Evolutionary conservation across 78 protist genomes (phyloP).

Genomic region (Speleostelium caveatum): DNA sequence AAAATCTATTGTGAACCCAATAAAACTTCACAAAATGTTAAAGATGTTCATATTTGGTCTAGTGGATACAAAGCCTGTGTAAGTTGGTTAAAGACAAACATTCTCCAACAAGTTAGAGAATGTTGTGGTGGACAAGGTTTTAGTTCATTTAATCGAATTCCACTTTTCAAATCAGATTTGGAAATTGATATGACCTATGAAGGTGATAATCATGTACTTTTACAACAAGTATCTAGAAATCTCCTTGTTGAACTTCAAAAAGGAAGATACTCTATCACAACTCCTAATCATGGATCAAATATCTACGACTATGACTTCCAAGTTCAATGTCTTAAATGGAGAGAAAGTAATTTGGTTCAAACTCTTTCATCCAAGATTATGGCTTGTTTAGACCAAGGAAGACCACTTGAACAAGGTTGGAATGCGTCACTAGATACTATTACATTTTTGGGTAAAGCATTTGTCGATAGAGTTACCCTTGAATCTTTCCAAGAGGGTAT

Average conservation of each 20-base stretch:
- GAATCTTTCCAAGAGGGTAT: conserved; percentile 58
- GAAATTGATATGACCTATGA: conserved; percentile 82
- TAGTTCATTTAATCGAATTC: conserved; percentile 67
- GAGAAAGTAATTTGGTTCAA: conserved; percentile 45
- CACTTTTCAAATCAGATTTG: conserved; percentile 33
- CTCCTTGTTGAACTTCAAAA: conserved; percentile 76
- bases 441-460: conserved; percentile 52
- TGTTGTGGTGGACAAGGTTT: conserved; percentile 86
- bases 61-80: conserved; percentile 75
- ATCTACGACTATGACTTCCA: conserved; percentile 35
- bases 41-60: conserved; percentile 60
- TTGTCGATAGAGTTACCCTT: conserved; percentile 56
- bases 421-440: conserved; percentile 18
- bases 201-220: conserved; percentile 79
- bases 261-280: conserved; percentile 47
- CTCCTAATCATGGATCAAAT: conserved; percentile 27
- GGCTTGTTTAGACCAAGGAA: conserved; percentile 51
- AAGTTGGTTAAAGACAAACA: conserved; percentile 64
- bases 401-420: conserved; percentile 49
- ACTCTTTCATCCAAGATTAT: conserved; percentile 40
- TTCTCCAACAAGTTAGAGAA: conserved; percentile 60
- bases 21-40: conserved; percentile 70
- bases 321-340: conserved; percentile 69
- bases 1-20: conserved; percentile 71
- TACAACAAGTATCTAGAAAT: conserved; percentile 75